Percentiles rank a stretch among this genome's conserved stretches.
These are phyloP conservation scores for Diaporthe caulivora DNA, from an alignment of 2,329 filamentous ascomycete genomes.

Conservation along the genomic window DNA sequence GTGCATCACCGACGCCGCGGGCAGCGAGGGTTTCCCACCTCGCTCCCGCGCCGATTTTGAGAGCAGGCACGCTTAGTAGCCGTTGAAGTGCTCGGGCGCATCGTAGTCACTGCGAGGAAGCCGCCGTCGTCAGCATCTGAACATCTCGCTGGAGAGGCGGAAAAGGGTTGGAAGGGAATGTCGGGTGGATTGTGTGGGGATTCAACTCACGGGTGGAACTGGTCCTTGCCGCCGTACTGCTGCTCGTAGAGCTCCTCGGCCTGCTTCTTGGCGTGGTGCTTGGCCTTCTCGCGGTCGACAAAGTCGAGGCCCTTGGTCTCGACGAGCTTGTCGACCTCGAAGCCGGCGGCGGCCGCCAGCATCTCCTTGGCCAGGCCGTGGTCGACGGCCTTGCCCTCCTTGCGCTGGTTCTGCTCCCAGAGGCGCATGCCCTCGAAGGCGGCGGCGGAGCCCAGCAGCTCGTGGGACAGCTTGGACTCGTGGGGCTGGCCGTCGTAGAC, in stretches of 20 bases:
- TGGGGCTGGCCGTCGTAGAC: slow-evolving; percentile 59
- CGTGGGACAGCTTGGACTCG: slow-evolving; percentile 76
- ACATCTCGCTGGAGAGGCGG: no score
- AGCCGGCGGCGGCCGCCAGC: slow-evolving; percentile 78
- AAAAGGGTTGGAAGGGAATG: not conserved
- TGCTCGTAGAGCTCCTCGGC: slow-evolving; percentile 72
- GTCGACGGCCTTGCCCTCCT: slow-evolving; percentile 76
- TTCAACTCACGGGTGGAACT: slow-evolving; percentile 69
- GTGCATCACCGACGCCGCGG: slow-evolving; percentile 31
- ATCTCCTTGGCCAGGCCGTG: slow-evolving; percentile 85
- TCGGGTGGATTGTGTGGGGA: not conserved
- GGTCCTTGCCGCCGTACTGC: slow-evolving; percentile 66
- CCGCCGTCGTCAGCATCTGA: not conserved
- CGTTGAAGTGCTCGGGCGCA: slow-evolving; percentile 24
- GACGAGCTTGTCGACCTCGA: slow-evolving; percentile 80
- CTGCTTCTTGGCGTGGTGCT: slow-evolving; percentile 69
- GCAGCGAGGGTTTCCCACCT: not conserved
- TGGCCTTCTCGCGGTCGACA: slow-evolving; percentile 68
- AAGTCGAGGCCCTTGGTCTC: slow-evolving; percentile 77
- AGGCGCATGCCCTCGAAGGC: slow-evolving; percentile 85
- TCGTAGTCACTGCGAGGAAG: slow-evolving; percentile 31
- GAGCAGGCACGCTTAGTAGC: slow-evolving; percentile 28
- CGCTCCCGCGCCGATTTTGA: slow-evolving; percentile 19
- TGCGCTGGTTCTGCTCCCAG: slow-evolving; percentile 81
- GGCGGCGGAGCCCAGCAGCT: slow-evolving; percentile 80